A percentile compares a stretch with the other conserved stretches of the same genome.
Conservation (phyloP, 768 basidiomycete genomes). For the Cyclocybe cylindracea region DNA sequence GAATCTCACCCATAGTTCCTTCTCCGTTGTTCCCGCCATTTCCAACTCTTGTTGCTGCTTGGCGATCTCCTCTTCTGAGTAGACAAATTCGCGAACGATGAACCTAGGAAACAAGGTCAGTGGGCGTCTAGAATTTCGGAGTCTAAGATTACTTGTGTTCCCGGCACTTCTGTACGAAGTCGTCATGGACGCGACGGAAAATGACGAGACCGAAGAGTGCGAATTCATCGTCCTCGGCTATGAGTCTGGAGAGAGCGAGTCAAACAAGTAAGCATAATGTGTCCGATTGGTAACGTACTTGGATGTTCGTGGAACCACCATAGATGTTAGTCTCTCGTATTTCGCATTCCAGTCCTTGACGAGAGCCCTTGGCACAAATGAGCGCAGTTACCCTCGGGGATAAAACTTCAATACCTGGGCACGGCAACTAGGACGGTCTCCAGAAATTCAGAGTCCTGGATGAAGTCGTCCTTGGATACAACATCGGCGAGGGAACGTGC, state of each 20-base stretch:
- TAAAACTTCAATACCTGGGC: constrained; percentile 67
- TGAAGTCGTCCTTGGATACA: constrained; percentile 78
- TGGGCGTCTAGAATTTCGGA: constrained; percentile 1
- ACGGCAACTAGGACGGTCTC: constrained; percentile 93
- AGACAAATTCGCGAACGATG: constrained; percentile 92
- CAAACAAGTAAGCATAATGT: constrained; percentile 1
- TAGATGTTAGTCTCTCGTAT: constrained; percentile 84
- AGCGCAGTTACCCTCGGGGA: constrained; percentile 19
- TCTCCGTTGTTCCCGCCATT: constrained; percentile 82
- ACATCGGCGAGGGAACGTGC: constrained; percentile 84
- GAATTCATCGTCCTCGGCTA: constrained; percentile 89
- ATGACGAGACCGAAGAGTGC: constrained; percentile 82
- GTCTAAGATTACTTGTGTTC: constrained; percentile 77
- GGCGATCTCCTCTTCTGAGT: constrained; percentile 76
- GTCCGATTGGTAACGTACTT: constrained; percentile 48
- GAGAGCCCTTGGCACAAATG: constrained; percentile 54
- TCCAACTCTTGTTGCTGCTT: constrained; percentile 84
- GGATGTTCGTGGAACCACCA: constrained; percentile 94
- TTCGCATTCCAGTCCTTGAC: constrained; percentile 87
- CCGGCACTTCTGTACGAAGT: constrained; percentile 90
- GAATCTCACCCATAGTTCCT: constrained; percentile 85
- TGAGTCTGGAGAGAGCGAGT: constrained; percentile 43
- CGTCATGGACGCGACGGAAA: constrained; percentile 89
- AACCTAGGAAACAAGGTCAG: constrained; percentile 54
- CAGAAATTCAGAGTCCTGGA: constrained; percentile 90